Evolutionary conservation across 352 stramenopile species (phyloP).

Genomic region (Pythium oligandrum): DNA sequence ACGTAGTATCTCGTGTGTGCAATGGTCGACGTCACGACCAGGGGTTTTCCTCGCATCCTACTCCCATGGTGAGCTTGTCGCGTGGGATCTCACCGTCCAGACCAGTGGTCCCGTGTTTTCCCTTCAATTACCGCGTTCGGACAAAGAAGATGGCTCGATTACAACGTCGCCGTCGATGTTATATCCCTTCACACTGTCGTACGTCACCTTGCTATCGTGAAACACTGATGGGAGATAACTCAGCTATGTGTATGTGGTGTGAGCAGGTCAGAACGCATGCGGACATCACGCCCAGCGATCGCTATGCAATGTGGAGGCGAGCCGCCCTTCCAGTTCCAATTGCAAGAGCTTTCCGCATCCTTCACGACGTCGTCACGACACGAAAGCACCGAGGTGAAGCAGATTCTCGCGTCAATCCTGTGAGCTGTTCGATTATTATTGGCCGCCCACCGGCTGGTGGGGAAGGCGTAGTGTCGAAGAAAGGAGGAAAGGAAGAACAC

Average conservation of each 20-base stretch:
- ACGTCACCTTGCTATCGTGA: slow-evolving; percentile 1
- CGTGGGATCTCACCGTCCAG: slow-evolving; percentile 53
- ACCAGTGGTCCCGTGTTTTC: slow-evolving; percentile 29
- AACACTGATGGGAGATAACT: background rate
- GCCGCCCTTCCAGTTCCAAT: slow-evolving; percentile 21
- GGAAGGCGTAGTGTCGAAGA: too few relatives aligned
- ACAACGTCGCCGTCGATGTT: slow-evolving; percentile 27
- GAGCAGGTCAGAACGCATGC: slow-evolving; percentile 42
- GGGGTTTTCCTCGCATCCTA: slow-evolving; percentile 55
- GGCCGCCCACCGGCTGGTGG: too few relatives aligned
- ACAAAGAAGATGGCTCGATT: slow-evolving; percentile 6
- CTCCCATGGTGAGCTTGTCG: slow-evolving; percentile 33
- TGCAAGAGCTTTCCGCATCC: slow-evolving; percentile 20
- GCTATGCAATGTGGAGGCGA: slow-evolving; percentile 20
- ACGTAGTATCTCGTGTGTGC: slow-evolving; percentile 30
- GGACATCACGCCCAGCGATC: slow-evolving; percentile 40
- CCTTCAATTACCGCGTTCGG: slow-evolving; percentile 20
- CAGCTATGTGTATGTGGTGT: background rate
- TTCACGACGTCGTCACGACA: slow-evolving; percentile 13
- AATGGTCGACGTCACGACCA: slow-evolving; percentile 49
- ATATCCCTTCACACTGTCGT: slow-evolving; percentile 31
- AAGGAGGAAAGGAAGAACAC: too few relatives aligned
- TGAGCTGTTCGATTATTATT: background rate
- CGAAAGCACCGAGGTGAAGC: slow-evolving; percentile 13
- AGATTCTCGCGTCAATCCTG: slow-evolving; percentile 16